Evolutionary conservation across 176 grass and related monocot species (phyloP), one percentile per base, ranked within the genome.

Genomic region (Oryza glumipatula): DNA sequence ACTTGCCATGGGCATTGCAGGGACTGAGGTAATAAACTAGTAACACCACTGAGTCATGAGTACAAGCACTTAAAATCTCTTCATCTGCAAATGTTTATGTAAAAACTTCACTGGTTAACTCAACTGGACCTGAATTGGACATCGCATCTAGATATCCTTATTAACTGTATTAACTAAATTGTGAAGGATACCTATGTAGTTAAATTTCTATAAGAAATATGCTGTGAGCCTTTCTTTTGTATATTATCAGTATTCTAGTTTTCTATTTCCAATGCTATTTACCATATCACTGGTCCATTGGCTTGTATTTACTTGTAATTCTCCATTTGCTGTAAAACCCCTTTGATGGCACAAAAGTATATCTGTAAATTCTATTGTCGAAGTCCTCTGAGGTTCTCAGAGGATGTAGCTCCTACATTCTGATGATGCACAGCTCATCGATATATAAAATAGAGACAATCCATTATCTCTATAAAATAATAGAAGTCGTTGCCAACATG

Each of bases 1-100:
- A 83, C 92, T 98, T 86, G 95, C 95, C 79, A 98, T 98, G 95
- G 95, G 95, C 67, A 88, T 98, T 88, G 84, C 91, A 16, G 95
- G 95, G 70, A 98, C 95, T 56, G 95, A 98, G 95, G 95, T 98
- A 89, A 70, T 70, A 15, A 98, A 93, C 89, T 98, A 89, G 63
- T 48, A 15, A 71, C 22, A 65, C 44, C 5, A 11, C 39, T 9
- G 7, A 81, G 7, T 70, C 30, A 76, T 78, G 78, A 58, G 26
- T 72, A 1, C 22, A 81, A 60, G 19, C 7, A 22, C 56, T 22
- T 21, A 22, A n/a, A 9, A 61, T 61, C 21, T 22, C 17, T 61
- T 21, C 56, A 22, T 61, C 56, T 61, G 17, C 19, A 61, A 61
- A 61, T n/a, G n/a, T 23, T 63, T 63, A 23, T 63, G 6, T 64